phyloP scores from a whole-genome alignment of 1,284 basidiomycete species.

The Crucibulum cyathiforme region DNA sequence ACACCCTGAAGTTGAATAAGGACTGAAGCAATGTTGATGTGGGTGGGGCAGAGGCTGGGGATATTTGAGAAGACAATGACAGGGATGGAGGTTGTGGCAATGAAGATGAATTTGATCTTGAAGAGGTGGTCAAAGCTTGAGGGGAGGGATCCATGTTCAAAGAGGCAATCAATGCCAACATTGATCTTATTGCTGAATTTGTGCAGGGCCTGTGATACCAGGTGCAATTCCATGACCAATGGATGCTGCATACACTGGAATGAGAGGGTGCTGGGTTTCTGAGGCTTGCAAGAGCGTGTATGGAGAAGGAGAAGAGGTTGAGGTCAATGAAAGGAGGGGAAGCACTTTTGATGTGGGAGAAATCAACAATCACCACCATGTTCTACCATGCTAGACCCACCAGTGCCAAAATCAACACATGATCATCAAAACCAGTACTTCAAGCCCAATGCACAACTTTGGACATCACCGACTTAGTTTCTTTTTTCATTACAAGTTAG shows the following conservation, averaged over 20 bases:
- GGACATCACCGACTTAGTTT: no score
- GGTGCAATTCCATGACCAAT: slow-evolving; percentile 19
- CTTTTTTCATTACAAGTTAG: no score
- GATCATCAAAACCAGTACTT: no score
- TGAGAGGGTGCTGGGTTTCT: slow-evolving; percentile 9
- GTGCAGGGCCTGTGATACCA: slow-evolving; percentile 20
- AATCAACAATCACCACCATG: background rate
- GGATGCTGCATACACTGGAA: slow-evolving; percentile 13
- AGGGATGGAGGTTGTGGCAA: slow-evolving; percentile 3
- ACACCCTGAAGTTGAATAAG: slow-evolving; percentile 6
- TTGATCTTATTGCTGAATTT: slow-evolving; percentile 13
- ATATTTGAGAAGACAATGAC: background rate
- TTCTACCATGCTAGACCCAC: background rate
- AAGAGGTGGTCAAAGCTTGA: no score
- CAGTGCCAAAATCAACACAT: background rate
- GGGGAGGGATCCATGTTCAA: background rate
- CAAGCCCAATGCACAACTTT: no score
- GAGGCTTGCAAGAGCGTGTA: slow-evolving; percentile 8
- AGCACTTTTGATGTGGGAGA: slow-evolving; percentile 11
- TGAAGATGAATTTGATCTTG: no score
- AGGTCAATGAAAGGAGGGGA: slow-evolving; percentile 6
- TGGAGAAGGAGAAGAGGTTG: slow-evolving; percentile 9
- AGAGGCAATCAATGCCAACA: slow-evolving; percentile 7
- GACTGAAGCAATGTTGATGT: background rate
- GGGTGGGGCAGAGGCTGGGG: background rate